Evolutionary conservation across 2,329 filamentous ascomycete species (phyloP), one percentile per base, ranked within the genome.

Genomic region (Monosporascus sp.): DNA sequence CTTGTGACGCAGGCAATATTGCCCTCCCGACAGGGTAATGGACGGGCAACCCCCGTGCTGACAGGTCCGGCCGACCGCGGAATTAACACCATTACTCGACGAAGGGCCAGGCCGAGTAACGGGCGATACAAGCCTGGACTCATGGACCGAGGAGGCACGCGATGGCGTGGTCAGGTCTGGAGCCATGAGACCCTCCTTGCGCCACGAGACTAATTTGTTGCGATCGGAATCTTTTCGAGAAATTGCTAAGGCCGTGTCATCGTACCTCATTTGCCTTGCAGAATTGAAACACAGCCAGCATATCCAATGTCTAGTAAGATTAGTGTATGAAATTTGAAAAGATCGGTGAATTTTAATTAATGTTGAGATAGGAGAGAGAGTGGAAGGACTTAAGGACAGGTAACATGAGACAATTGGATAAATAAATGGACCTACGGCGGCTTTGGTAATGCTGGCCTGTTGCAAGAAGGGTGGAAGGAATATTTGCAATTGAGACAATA

Each of bases 241-340:
- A 20, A 44, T 50, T 57, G 56, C 52, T 48, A 54, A 45, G 58
- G 51, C 51, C 59, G 57, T 55, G 56, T 60, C 55, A 63, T 66
- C 58, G 61, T 65, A 60, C 59, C 53, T 50, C 53, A 45, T 49
- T 58, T 55, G 49, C 48, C 50, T 51, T 50, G 49, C 38, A 43
- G 20, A 48, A 58, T 50, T 43, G 52, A 57, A 51, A 55, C 52
- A 43, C 28, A n/a, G 43, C 55, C 31, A 55, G 52, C 28, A 50
- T 53, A 37, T 57, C 46, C 45, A 55, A 50, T 44, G 18, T 20
- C 49, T 15, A 50, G 46, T 9, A 4, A 45, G 52, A 18, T 45
- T 31, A 52, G 22, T 43, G 7, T 5, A 41, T 11, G 4, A 14
- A 35, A 5, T 9, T 5, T 3, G 9, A 14, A 14, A 14, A 14